Evolutionary conservation across 345 rosid species (phyloP), one percentile per base, ranked within the genome.

Genomic region (Odontarrhena argentea): DNA sequence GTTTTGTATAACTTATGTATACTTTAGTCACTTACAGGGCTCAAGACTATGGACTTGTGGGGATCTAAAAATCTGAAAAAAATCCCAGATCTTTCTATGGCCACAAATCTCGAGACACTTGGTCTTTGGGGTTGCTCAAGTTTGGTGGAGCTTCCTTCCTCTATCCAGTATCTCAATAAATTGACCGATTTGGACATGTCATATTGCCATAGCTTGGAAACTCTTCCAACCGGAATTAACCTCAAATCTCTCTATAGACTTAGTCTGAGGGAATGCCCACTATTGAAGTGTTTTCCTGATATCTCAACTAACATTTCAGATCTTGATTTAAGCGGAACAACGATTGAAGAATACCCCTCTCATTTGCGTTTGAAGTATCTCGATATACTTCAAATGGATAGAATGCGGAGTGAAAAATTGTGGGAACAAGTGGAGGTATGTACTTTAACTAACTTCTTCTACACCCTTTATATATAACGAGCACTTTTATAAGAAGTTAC

Each of bases 391-490:
- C 13, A 15, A 14, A 10, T 74, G 25, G 7, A 6, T 1, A 0
- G 6, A 4, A 44, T 74, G 61, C 18, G 18, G 6, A 9, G 69
- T 2, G 11, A 69, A 45, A 48, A 63, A 13, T 36, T 69, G 0
- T 75, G 75, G 75, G 18, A 24, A 25, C 35, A 40, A 48, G 18
- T 2, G 5, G 49, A 62, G 56, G 74, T 74, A 68, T 2, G 13
- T 10, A 4, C 24, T 8, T 52, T 6, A 36, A 0, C 40, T 36
- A 4, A 36, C 5, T 0, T 18, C 22, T 18, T 18, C 22, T 0
- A 18, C 22, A 18, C 22, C 22, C 22, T 18, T 18, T 18, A 18
- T 18, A 18, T 0, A 18, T 18, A 18, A 18, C 22, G 22, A 18
- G 22, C 22, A 18, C 22, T 18, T 18, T 18, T 18, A 18, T 18